Percentiles rank a stretch among this genome's conserved stretches.
Conservation (phyloP, 495 filamentous ascomycete genomes). For the Ramalina intermedia region DNA sequence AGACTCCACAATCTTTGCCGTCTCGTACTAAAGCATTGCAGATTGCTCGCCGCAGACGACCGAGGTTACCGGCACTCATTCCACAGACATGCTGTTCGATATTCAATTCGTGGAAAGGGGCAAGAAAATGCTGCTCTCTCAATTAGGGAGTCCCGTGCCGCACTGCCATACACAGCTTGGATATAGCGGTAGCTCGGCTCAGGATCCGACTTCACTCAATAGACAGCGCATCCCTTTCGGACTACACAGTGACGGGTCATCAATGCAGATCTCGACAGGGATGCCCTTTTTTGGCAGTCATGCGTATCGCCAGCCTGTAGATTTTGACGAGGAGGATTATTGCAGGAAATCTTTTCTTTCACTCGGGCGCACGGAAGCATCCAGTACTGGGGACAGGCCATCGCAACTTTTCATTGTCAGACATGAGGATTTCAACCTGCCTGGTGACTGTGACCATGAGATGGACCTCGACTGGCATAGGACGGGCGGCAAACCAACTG, state of each 20-base stretch:
- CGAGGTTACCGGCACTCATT: too few species aligned
- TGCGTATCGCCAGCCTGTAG: background rate
- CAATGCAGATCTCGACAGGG: background rate
- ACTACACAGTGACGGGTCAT: too few species aligned
- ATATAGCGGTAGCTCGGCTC: background rate
- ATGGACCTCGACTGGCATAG: conserved; percentile 30
- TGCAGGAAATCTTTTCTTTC: conserved; percentile 10
- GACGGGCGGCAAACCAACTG: conserved; percentile 24
- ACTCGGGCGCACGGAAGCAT: conserved; percentile 1
- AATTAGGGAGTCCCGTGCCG: conserved; percentile 8
- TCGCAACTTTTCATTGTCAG: conserved; percentile 15
- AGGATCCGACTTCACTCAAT: too few species aligned
- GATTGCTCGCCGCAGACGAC: too few species aligned
- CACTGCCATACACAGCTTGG: conserved; percentile 1
- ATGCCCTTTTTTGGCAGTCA: conserved; percentile 10
- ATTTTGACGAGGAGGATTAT: background rate
- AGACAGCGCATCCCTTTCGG: too few species aligned
- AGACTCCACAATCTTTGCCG: too few species aligned
- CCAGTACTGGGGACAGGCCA: background rate
- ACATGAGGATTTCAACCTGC: conserved; percentile 17
- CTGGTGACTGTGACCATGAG: conserved; percentile 22
- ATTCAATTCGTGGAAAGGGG: conserved; percentile 7
- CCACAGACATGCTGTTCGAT: background rate
- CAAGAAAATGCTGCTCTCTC: conserved; percentile 5
- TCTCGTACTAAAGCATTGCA: too few species aligned